Base-by-base conservation (phyloP, 1,284 basidiomycete genomes). In the Apiotrichum brassicae region DNA sequence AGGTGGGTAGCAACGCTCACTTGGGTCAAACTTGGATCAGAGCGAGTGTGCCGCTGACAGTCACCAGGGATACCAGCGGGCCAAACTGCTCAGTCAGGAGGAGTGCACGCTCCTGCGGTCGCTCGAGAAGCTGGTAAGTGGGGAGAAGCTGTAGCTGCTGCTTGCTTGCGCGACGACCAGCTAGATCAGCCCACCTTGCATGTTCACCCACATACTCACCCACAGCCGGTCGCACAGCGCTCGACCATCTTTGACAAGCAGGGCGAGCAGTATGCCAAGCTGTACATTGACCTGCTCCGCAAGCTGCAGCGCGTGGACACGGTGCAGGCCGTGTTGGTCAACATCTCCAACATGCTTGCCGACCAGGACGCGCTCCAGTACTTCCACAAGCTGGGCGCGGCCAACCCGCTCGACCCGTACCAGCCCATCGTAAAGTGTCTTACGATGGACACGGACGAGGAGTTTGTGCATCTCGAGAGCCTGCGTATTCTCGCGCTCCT, bases 21-120 rank as follows among this genome's bases (percentile, higher is more conserved):
- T n/a, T n/a, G n/a, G n/a, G n/a, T n/a, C n/a, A n/a, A n/a, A n/a
- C n/a, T n/a, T n/a, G n/a, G 26, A 11, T 23, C 20, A 7, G 8
- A 1, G 3, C 22, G 28, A 4, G 18, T 18, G 6, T 33, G 36
- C 45, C 13, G 18, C 18, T 19, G 4, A 26, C 33, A 14, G 7
- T 11, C n/a, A n/a, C n/a, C 64, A 88, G 86, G 92, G 88, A 56
- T 97, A 97, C 76, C 92, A 95, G 76, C 86, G 94, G 55, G 92
- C 91, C 41, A 91, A 86, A 53, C 82, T 94, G 39, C 82, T 97
- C 62, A 88, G 87, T 18, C 78, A 81, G 12, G 90, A 95, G 51
- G 93, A 97, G 72, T 81, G 97, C 37, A 76, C 80, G n/a, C 81
- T 90, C 63, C 85, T 98, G 66, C 92, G 93, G 78, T 86, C 82